Evolutionary conservation across 169 alveolate species (phyloP).

Genomic region (Miamiensis avidus): DNA sequence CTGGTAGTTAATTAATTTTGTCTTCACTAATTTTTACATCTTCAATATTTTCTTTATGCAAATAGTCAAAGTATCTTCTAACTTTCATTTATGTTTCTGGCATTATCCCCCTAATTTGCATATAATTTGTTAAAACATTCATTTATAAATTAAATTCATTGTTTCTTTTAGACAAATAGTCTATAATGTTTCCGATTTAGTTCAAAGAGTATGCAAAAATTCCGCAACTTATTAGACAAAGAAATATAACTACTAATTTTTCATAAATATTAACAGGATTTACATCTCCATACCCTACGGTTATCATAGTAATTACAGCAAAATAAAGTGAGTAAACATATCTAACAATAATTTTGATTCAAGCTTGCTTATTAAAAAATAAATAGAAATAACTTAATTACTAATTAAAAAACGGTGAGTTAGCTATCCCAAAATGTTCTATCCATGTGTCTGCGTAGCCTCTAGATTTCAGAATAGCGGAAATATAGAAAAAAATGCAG

Average conservation of each 20-base stretch:
- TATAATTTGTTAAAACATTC: neutral
- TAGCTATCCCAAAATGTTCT: neutral
- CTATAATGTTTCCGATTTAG: neutral
- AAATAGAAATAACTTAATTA: too few species aligned
- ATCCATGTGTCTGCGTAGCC: neutral
- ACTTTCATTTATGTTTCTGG: neutral
- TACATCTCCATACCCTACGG: neutral
- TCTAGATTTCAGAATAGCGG: neutral
- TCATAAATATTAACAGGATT: neutral
- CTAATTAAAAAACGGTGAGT: too few species aligned
- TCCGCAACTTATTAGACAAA: neutral
- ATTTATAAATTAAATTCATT: neutral
- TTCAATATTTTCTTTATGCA: neutral
- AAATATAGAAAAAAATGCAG: neutral
- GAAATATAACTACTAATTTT: neutral
- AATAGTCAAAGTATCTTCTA: neutral
- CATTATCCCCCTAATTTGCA: neutral
- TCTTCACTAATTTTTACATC: neutral
- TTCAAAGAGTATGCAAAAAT: neutral
- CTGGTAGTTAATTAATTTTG: neutral
- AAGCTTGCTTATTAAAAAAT: too few species aligned
- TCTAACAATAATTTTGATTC: too few species aligned
- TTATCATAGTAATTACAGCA: neutral
- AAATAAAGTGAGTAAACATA: too few species aligned
- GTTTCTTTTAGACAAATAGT: neutral